Conservation (phyloP, 352 stramenopile genomes). For the Globisporangium camurandrum region DNA sequence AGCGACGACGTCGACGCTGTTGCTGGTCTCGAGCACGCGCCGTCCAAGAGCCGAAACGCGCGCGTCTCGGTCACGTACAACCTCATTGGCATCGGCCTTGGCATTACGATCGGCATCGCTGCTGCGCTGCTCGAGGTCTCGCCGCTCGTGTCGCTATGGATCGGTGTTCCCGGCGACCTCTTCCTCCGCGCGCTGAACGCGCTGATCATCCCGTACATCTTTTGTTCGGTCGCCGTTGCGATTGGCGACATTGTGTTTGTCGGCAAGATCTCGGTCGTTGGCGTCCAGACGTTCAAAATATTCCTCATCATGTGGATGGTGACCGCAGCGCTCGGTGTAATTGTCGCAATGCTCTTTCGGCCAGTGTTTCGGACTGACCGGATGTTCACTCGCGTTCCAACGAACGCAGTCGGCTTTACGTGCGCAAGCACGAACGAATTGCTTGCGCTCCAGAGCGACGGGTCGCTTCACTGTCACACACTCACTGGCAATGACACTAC, state of each 20-base stretch:
- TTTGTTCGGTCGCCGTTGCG: slow-evolving; percentile 69
- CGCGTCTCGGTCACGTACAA: slow-evolving; percentile 45
- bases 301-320: slow-evolving; percentile 52
- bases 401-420: slow-evolving; percentile 36
- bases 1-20: slow-evolving; percentile 2
- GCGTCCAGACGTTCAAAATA: slow-evolving; percentile 52
- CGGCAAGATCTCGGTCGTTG: slow-evolving; percentile 62
- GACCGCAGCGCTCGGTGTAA: slow-evolving; percentile 38
- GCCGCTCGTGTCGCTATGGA: slow-evolving; percentile 33
- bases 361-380: slow-evolving; percentile 36
- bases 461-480: neutral
- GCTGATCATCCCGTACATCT: slow-evolving; percentile 72
- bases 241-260: slow-evolving; percentile 73
- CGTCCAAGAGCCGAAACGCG: slow-evolving; percentile 25
- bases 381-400: slow-evolving; percentile 9
- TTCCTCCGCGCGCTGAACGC: slow-evolving; percentile 72
- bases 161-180: slow-evolving; percentile 60
- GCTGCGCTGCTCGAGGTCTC: slow-evolving; percentile 40
- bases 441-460: slow-evolving; percentile 8
- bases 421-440: slow-evolving; percentile 34
- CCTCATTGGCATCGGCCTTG: slow-evolving; percentile 38
- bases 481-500: slow-evolving; percentile 2
- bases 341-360: slow-evolving; percentile 48
- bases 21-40: neutral
- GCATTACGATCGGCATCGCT: too few relatives aligned